A percentile compares a stretch with the other conserved stretches of the same genome.
Evolutionary conservation across 2,329 filamentous ascomycete species (phyloP).

Genomic region (Penicillium freii): DNA sequence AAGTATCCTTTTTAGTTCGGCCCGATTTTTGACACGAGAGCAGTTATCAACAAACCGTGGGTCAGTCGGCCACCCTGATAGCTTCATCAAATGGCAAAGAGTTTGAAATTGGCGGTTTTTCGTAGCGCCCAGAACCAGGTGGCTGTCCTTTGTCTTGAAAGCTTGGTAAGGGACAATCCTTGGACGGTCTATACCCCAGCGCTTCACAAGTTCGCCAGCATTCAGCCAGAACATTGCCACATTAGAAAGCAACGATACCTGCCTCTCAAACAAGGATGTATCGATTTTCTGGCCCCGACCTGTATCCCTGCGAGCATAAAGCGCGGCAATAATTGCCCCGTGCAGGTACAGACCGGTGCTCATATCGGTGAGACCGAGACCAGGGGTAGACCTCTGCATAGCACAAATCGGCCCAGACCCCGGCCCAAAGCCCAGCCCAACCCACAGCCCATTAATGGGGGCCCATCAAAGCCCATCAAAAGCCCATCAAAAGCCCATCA

Average conservation of each 20-base stretch:
- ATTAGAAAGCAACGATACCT: constrained; percentile 44
- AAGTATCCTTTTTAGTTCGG: constrained; percentile 39
- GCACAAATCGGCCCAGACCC: no score
- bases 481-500: no score
- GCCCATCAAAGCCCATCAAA: no score
- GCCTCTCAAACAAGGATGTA: constrained; percentile 47
- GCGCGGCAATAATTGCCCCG: constrained; percentile 46
- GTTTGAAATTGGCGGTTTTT: constrained; percentile 69
- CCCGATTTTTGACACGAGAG: constrained; percentile 55
- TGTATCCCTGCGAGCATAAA: constrained; percentile 39
- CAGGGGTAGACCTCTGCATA: constrained; percentile 19
- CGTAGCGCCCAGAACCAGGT: constrained; percentile 68
- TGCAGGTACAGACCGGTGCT: constrained; percentile 48
- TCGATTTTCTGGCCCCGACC: constrained; percentile 47
- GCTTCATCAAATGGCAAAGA: constrained; percentile 59
- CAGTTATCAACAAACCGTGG: constrained; percentile 61
- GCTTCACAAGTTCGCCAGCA: constrained; percentile 41
- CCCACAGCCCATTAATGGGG: no score
- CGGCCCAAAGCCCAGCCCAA: no score
- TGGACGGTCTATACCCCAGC: constrained; percentile 49
- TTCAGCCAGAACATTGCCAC: constrained; percentile 44
- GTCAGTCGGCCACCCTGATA: constrained; percentile 60
- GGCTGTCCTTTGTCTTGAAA: constrained; percentile 68
- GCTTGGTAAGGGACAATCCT: constrained; percentile 50
- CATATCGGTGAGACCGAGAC: constrained; percentile 48